phyloP scores from a whole-genome alignment of 2,329 filamentous ascomycete genomes.

The Colletotrichum euphorbiae region DNA sequence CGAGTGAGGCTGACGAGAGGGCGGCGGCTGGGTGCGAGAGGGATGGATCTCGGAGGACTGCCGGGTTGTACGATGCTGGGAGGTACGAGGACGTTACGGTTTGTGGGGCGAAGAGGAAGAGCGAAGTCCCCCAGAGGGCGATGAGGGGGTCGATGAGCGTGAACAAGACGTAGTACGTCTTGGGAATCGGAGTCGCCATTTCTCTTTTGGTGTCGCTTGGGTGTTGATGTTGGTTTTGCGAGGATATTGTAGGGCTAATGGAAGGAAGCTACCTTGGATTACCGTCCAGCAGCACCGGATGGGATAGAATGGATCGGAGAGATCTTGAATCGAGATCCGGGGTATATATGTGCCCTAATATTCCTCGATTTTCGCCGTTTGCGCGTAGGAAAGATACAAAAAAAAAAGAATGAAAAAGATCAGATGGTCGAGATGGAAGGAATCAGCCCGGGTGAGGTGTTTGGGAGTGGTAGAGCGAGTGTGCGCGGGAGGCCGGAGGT shows the following conservation, averaged over 20 bases:
- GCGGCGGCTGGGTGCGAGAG: conserved; percentile 11
- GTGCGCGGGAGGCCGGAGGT: neutral
- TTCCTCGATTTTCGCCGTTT: too few species aligned
- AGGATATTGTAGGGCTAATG: neutral
- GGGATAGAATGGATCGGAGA: too few species aligned
- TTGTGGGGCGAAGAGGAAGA: conserved; percentile 24
- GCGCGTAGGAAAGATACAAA: neutral
- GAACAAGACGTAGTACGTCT: conserved; percentile 15
- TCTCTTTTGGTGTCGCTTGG: neutral
- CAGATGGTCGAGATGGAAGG: neutral
- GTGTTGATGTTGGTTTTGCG: neutral
- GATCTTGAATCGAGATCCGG: too few species aligned
- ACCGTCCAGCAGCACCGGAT: too few species aligned
- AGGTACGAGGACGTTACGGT: conserved; percentile 24
- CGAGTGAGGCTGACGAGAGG: neutral
- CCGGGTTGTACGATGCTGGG: neutral
- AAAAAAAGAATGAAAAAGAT: neutral
- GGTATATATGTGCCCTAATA: too few species aligned
- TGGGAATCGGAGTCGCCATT: conserved; percentile 14
- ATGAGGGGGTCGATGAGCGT: conserved; percentile 27
- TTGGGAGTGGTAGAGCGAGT: neutral
- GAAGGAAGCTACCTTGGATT: too few species aligned
- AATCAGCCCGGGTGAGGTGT: neutral
- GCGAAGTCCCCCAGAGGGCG: conserved; percentile 25
- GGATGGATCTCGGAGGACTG: neutral